Evolutionary conservation across 495 filamentous ascomycete species (phyloP).

Genomic region (Penicillium robsamsonii): DNA sequence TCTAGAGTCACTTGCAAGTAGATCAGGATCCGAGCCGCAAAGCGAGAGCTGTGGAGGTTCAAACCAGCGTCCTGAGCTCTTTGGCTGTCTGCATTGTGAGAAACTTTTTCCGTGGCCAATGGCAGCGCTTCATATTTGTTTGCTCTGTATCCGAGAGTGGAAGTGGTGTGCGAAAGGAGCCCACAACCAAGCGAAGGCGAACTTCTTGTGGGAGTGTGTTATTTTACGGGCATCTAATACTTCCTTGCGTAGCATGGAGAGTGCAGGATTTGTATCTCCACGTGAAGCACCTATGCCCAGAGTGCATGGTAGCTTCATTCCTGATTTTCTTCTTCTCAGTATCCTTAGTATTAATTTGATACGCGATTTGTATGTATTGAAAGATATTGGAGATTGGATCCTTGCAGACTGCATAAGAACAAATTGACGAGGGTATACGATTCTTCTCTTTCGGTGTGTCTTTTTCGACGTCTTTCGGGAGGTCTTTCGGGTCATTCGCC

Average conservation of each 20-base stretch:
- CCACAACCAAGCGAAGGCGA: background rate
- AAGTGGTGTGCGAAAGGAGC: background rate
- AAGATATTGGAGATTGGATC: background rate
- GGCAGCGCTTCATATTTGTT: background rate
- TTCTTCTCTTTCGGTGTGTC: background rate
- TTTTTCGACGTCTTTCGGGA: background rate
- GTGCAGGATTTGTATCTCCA: background rate
- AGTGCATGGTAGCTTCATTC: background rate
- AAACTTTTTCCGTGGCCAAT: background rate
- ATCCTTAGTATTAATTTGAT: background rate
- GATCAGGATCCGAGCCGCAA: background rate
- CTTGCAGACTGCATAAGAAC: background rate
- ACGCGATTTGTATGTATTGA: background rate
- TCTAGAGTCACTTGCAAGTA: background rate
- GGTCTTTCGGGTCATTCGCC: background rate
- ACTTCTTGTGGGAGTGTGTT: background rate
- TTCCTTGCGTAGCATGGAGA: background rate
- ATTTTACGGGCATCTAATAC: background rate
- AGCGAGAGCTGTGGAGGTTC: background rate
- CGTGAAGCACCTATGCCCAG: background rate
- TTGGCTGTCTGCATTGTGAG: slow-evolving; percentile 1
- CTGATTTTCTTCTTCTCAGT: background rate
- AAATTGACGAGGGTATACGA: background rate
- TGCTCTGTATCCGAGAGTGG: slow-evolving; percentile 2
- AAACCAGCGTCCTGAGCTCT: background rate